phyloP scores from a whole-genome alignment of 768 basidiomycete species.

The Leccinum broughii region DNA sequence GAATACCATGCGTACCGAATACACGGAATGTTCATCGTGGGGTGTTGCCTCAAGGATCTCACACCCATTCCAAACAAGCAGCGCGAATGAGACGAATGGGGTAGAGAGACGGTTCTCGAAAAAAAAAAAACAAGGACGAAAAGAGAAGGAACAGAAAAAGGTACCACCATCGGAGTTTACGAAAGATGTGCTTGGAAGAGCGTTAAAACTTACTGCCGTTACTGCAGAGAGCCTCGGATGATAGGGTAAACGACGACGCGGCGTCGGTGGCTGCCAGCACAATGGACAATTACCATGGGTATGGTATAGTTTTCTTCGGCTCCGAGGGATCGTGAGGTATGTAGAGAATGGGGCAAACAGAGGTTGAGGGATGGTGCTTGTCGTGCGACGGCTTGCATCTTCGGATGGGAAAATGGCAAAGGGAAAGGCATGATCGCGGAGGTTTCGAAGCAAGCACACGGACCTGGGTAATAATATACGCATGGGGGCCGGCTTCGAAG shows the following conservation, averaged over 20 bases:
- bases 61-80: neutral
- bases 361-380: too few relatives aligned
- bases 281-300: neutral
- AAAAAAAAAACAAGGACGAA: neutral
- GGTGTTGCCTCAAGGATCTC: neutral
- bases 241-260: neutral
- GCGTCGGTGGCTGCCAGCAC: neutral
- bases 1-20: neutral
- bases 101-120: neutral
- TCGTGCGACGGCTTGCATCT: neutral
- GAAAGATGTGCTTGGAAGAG: neutral
- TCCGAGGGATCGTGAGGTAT: neutral
- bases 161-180: neutral
- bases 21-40: neutral
- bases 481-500: neutral
- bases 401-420: neutral
- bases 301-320: neutral
- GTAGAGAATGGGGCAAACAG: neutral
- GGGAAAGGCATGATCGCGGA: neutral
- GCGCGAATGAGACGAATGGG: neutral
- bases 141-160: neutral
- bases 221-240: neutral
- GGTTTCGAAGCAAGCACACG: neutral
- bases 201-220: neutral
- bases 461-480: too few relatives aligned